Base-by-base conservation (phyloP, 768 basidiomycete genomes). In the Hygrocybe punicea region DNA sequence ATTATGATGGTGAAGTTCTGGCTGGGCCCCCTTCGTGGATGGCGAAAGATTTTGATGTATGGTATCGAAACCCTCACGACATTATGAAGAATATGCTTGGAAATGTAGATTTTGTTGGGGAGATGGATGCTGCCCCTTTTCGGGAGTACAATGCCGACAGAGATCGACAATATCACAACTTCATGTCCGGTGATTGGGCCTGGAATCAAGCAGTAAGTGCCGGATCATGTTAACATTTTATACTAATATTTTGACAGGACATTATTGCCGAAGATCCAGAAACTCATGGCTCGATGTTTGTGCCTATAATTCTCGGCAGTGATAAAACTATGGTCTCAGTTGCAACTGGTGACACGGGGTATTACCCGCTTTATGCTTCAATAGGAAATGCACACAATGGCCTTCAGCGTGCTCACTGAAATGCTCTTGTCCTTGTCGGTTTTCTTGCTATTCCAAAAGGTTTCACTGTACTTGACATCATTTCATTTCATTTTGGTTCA, bases 291-390 rank as follows among this genome's bases (percentile, higher is more conserved):
- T 55, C 69, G 1, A 67, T 72, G 60, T 58, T 73, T 17, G 61
- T 71, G 3, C 65, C 69, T 0, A 58, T 76, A n/a, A 56, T 77
- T 11, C 57, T 60, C 1, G 73, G 76, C 1, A 75, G 71, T 51
- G 72, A 79, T 54, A 78, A 78, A 55, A 78, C 76, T 0, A 77
- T 73, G 0, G 74, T 77, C 0, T 78, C 72, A 0, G 70, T 73
- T 13, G 71, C 66, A 0, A 77, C 75, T 0, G 73, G 74, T 1
- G 69, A 76, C 42, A 65, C 72, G 24, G 72, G 74, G 33, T 75
- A 71, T 46, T 68, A 76, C 51, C 75, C 71, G 0, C 55, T 74
- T 0, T 76, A 76, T 54, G 25, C 61, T 0, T 71, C 71, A 5
- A 39, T 60, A 0, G 71, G 75, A 0, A 69, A 62, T 23, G 36